Percentiles rank a stretch among this genome's conserved stretches.
Conservation (phyloP, 805 yeast genomes). For the Zygotorulaspora chibaensis region DNA sequence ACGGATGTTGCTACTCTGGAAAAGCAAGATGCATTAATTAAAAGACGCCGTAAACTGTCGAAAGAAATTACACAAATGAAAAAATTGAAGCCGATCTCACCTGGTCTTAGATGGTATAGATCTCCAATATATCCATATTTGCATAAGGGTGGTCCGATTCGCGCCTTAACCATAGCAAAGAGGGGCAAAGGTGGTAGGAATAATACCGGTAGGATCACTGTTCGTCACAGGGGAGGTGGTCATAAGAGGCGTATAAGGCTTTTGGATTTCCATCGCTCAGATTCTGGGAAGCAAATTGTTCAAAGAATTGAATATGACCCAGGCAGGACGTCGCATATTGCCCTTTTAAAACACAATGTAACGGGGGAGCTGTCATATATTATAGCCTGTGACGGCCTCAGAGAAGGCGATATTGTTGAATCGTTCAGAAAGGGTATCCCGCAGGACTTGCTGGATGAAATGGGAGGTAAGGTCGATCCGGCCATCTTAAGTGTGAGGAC, state of each 20-base stretch:
- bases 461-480: constrained; percentile 91
- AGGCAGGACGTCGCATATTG: constrained; percentile 88
- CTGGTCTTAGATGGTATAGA: constrained; percentile 84
- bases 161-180: constrained; percentile 67
- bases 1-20: constrained; percentile 67
- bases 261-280: constrained; percentile 67
- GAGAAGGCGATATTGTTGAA: constrained; percentile 89
- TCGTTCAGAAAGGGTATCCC: constrained; percentile 89
- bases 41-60: constrained; percentile 67
- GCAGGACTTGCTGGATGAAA: constrained; percentile 61
- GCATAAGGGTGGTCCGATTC: constrained; percentile 78
- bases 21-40: constrained; percentile 66
- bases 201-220: constrained; percentile 79
- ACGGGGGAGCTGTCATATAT: constrained; percentile 71
- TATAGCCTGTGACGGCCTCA: constrained; percentile 84
- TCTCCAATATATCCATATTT: constrained; percentile 83
- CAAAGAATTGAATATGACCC: constrained; percentile 94
- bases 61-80: constrained; percentile 69
- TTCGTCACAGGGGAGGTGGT: constrained; percentile 97
- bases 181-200: constrained; percentile 84
- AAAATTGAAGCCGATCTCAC: constrained; percentile 74
- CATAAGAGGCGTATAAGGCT: constrained; percentile 82
- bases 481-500: constrained; percentile 84
- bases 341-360: constrained; percentile 62
- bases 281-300: constrained; percentile 71